Percentiles rank a stretch among this genome's conserved stretches.
These are phyloP conservation scores for Yamadazyma kanchanaburiensis DNA, from an alignment of 1,139 yeast species.

Conservation along the genomic window DNA sequence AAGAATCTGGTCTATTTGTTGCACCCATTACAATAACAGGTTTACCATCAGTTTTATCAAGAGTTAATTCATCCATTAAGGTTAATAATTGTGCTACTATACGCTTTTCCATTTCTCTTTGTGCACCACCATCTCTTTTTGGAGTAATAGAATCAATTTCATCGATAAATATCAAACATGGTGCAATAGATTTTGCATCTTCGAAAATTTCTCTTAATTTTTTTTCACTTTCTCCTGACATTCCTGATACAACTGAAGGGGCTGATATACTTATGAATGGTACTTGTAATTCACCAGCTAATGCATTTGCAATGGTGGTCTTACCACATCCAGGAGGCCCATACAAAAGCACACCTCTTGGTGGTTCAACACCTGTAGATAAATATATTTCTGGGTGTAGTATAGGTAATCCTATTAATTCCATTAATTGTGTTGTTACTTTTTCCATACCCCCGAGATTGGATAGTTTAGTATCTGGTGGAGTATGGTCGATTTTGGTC, in stretches of 20 bases:
- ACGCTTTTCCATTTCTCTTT: conserved; percentile 96
- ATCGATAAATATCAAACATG: conserved; percentile 89
- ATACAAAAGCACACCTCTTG: conserved; percentile 90
- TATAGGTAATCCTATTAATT: conserved; percentile 86
- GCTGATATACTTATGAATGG: conserved; percentile 92
- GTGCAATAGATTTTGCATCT: conserved; percentile 87
- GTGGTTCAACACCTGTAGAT: conserved; percentile 91
- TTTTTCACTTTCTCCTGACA: conserved; percentile 99
- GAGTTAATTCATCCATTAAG: conserved; percentile 85
- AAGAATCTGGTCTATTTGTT: conserved; percentile 47
- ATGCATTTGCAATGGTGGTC: conserved; percentile 91
- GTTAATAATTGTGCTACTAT: conserved; percentile 94
- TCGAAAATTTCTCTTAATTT: conserved; percentile 89
- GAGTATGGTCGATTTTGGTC: conserved; percentile 55
- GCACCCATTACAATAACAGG: conserved; percentile 68
- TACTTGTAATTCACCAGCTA: conserved; percentile 91
- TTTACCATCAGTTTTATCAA: conserved; percentile 85
- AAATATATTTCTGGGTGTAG: conserved; percentile 88
- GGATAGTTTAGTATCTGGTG: conserved; percentile 65
- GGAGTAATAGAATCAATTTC: conserved; percentile 99
- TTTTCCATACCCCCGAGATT: conserved; percentile 89
- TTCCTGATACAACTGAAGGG: conserved; percentile 97
- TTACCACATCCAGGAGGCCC: conserved; percentile 99
- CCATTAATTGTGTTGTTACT: conserved; percentile 81
- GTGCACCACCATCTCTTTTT: conserved; percentile 92